Evolutionary conservation across 140 eudicot species (phyloP).

Genomic region (Erigeron philadelphicus): DNA sequence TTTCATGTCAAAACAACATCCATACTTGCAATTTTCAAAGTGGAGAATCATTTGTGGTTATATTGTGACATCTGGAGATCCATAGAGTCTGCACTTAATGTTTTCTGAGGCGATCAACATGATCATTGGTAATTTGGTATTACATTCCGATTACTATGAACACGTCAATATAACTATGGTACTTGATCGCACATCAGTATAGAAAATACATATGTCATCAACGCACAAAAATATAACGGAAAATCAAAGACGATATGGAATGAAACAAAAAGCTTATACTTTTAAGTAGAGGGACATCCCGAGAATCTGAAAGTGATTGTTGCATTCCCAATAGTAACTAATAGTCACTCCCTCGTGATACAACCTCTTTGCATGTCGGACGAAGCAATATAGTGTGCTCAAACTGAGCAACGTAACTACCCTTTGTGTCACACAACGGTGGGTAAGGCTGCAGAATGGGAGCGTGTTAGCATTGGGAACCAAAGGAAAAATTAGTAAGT

Average conservation of each 20-base stretch:
- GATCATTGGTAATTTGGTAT: not conserved
- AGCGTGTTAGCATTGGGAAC: conserved; percentile 5
- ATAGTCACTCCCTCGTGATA: conserved; percentile 82
- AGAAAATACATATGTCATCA: not conserved
- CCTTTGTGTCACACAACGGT: conserved; percentile 80
- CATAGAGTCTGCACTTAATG: too few species aligned
- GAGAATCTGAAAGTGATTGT: conserved; percentile 7
- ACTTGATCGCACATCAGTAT: not conserved
- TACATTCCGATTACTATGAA: not conserved
- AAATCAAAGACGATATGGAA: not conserved
- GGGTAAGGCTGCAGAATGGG: conserved; percentile 69
- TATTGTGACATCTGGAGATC: too few species aligned
- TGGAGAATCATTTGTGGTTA: too few species aligned
- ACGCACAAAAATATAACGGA: not conserved
- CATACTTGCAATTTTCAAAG: too few species aligned
- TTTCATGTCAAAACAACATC: too few species aligned
- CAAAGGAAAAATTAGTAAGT: not conserved
- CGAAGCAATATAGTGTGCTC: conserved; percentile 96
- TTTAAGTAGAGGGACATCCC: not conserved
- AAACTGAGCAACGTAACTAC: conserved; percentile 90
- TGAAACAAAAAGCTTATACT: conserved; percentile 3
- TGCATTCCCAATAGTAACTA: conserved; percentile 25
- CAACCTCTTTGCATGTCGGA: conserved; percentile 97
- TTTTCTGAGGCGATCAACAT: not conserved
- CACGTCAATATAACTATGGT: not conserved